Percentiles rank a stretch among this genome's conserved stretches.
Conservation (phyloP, 2,329 filamentous ascomycete genomes). For the Clarireedia monteithiana region DNA sequence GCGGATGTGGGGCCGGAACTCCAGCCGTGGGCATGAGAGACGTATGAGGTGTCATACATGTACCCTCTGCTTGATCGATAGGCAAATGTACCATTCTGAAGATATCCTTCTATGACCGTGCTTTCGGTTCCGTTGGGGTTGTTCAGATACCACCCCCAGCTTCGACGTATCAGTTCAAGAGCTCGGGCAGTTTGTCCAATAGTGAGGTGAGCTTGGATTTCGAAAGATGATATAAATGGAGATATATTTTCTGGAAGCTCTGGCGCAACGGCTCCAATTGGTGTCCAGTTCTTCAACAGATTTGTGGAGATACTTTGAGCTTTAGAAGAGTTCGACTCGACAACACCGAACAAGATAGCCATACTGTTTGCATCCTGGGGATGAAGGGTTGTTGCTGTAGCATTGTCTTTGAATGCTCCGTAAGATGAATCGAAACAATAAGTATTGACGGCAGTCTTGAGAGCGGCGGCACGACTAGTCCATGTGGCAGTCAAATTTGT, state of each 20-base stretch:
- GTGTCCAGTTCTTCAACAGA: slow-evolving; percentile 41
- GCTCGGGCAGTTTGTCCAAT: slow-evolving; percentile 41
- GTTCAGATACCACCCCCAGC: slow-evolving; percentile 54
- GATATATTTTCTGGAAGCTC: slow-evolving; percentile 51
- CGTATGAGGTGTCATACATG: slow-evolving; percentile 33
- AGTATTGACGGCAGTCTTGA: slow-evolving; percentile 19
- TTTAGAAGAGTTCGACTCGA: slow-evolving; percentile 12
- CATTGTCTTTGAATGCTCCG: slow-evolving; percentile 27
- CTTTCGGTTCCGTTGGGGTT: slow-evolving; percentile 48
- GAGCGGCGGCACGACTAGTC: slow-evolving; percentile 10
- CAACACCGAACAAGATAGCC: slow-evolving; percentile 34
- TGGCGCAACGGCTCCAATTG: slow-evolving; percentile 45
- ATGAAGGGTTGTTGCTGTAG: slow-evolving; percentile 45
- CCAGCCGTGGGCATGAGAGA: slow-evolving; percentile 43
- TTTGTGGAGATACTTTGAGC: slow-evolving; percentile 29
- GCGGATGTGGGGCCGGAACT: slow-evolving; percentile 39
- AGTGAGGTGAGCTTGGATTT: slow-evolving; percentile 48
- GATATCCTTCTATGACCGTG: slow-evolving; percentile 52
- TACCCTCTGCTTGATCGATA: slow-evolving; percentile 49
- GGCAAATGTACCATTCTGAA: slow-evolving; percentile 45
- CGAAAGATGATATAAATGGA: slow-evolving; percentile 51
- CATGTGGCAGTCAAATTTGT: slow-evolving; percentile 16
- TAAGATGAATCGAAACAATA: slow-evolving; percentile 17
- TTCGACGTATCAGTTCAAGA: slow-evolving; percentile 46
- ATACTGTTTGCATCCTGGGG: slow-evolving; percentile 55